Percentiles rank a stretch among this genome's conserved stretches.
Conservation (phyloP, 169 alveolate genomes). For the Miamiensis avidus region DNA sequence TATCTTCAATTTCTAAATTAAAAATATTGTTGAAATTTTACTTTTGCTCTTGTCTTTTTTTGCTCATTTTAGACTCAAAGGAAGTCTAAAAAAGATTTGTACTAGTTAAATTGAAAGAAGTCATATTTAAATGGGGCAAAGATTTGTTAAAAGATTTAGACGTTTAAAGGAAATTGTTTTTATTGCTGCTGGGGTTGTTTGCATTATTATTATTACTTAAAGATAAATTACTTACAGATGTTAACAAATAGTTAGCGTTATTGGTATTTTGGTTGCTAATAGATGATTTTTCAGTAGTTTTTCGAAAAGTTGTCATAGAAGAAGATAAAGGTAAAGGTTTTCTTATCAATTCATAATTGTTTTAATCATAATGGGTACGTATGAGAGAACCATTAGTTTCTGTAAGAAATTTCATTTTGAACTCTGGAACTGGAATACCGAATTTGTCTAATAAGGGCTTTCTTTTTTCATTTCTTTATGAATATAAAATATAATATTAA, state of each 20-base stretch:
- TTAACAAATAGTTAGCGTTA: too few species aligned
- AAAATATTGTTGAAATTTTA: background rate
- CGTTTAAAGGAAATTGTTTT: background rate
- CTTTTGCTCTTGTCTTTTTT: too few species aligned
- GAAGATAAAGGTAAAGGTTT: background rate
- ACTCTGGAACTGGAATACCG: background rate
- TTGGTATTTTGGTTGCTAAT: too few species aligned
- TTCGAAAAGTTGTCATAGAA: too few species aligned
- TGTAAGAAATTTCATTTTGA: background rate
- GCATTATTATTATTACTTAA: too few species aligned
- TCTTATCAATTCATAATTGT: background rate
- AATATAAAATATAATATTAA: too few species aligned
- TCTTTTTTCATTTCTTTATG: background rate
- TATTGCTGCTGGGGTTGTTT: background rate
- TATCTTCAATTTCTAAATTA: background rate
- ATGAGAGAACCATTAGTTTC: background rate
- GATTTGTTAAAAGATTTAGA: too few species aligned
- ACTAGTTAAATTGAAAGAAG: too few species aligned
- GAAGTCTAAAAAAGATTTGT: too few species aligned
- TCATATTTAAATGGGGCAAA: too few species aligned
- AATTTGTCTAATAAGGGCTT: background rate
- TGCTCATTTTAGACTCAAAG: background rate
- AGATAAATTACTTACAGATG: too few species aligned
- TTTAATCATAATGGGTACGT: background rate
- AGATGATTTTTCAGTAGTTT: too few species aligned